A percentile compares a stretch with the other conserved stretches of the same genome.
These are phyloP conservation scores for Gremmenia infestans DNA, from an alignment of 2,329 filamentous ascomycete species.

Conservation along the genomic window DNA sequence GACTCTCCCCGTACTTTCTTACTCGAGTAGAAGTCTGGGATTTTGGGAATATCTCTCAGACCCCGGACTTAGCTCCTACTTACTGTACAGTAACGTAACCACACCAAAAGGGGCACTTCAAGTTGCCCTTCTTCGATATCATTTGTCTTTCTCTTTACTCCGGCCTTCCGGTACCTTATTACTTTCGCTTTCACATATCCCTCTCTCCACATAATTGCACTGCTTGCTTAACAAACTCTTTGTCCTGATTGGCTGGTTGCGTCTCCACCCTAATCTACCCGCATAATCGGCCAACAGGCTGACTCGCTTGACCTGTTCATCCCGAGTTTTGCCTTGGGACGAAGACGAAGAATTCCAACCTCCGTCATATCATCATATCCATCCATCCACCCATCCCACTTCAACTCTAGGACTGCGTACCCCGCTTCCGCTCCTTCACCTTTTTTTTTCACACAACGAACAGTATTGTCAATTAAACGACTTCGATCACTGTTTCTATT, in stretches of 20 bases:
- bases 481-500: neutral
- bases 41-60: no score
- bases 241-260: neutral
- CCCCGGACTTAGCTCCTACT: no score
- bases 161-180: neutral
- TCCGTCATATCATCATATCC: neutral
- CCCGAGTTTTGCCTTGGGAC: constrained; percentile 10
- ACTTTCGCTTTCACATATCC: neutral
- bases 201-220: neutral
- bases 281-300: constrained; percentile 3
- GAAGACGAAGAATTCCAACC: neutral
- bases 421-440: neutral
- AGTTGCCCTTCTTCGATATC: no score
- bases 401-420: neutral
- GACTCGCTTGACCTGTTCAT: constrained; percentile 7
- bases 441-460: neutral
- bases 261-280: constrained; percentile 7
- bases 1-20: no score
- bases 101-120: no score
- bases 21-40: no score
- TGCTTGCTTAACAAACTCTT: neutral
- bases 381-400: neutral
- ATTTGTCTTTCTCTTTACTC: neutral
- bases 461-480: neutral
- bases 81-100: no score